Evolutionary conservation across 371 early-diverging fungal species (phyloP).

Genomic region (Mortierella sp.): DNA sequence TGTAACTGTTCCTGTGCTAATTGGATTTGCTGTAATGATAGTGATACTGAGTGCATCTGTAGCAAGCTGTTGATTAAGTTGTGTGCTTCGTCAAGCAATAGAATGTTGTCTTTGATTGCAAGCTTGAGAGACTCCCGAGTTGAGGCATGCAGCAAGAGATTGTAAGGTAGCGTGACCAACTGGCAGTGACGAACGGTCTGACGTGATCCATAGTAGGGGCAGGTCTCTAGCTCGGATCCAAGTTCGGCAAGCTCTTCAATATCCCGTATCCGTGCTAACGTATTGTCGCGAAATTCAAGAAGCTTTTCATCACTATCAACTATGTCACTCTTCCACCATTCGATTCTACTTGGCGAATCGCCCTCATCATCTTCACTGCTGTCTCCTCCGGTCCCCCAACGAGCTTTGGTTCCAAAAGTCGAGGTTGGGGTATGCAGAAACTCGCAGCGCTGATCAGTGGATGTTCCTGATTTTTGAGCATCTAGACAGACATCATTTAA

Average conservation of each 20-base stretch:
- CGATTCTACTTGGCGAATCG: background rate
- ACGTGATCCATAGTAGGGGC: slow-evolving; percentile 95
- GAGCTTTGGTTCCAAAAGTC: slow-evolving; percentile 10
- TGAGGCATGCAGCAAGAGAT: slow-evolving; percentile 78
- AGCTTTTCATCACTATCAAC: slow-evolving; percentile 46
- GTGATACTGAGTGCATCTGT: slow-evolving; percentile 66
- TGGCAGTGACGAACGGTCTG: slow-evolving; percentile 71
- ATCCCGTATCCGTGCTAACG: slow-evolving; percentile 72
- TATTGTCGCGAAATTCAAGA: slow-evolving; percentile 72
- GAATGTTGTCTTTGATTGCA: slow-evolving; percentile 75
- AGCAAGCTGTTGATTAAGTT: slow-evolving; percentile 84
- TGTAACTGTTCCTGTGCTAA: slow-evolving; percentile 68
- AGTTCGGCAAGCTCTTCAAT: slow-evolving; percentile 88
- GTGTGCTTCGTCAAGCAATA: slow-evolving; percentile 95
- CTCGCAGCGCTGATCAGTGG: slow-evolving; percentile 42
- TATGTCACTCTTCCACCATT: slow-evolving; percentile 15
- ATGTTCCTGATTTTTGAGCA: slow-evolving; percentile 47
- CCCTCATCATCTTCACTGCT: slow-evolving; percentile 5
- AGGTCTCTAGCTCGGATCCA: slow-evolving; percentile 72
- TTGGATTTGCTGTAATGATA: slow-evolving; percentile 63
- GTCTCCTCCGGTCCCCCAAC: background rate
- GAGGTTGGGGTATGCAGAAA: slow-evolving; percentile 33
- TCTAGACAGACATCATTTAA: slow-evolving; percentile 51
- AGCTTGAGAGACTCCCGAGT: slow-evolving; percentile 87
- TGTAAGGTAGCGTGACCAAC: slow-evolving; percentile 90